phyloP scores from a whole-genome alignment of 441 rosid genomes.

The Breynia disticha region DNA sequence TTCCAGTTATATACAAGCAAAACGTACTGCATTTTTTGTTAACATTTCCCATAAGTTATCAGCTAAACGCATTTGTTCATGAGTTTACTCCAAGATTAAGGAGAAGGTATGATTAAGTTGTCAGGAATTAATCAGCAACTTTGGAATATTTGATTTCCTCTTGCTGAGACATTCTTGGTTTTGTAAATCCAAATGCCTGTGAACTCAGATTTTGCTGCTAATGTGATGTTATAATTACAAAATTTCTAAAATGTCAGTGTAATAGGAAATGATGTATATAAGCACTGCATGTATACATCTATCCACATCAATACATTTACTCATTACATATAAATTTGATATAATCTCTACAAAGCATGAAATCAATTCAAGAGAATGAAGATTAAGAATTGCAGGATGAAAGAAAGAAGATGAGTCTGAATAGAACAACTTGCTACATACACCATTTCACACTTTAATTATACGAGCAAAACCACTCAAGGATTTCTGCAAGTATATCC shows the following conservation, averaged over 20 bases:
- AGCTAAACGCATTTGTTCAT: no score
- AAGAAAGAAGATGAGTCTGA: neutral
- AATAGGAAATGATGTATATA: constrained; percentile 6
- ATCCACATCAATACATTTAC: constrained; percentile 11
- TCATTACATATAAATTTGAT: constrained; percentile 6
- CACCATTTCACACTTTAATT: constrained; percentile 7
- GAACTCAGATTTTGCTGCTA: neutral
- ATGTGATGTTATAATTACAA: constrained; percentile 2
- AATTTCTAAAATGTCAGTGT: constrained; percentile 5
- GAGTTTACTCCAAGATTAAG: no score
- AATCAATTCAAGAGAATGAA: constrained; percentile 2
- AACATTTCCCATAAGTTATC: no score
- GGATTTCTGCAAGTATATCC: constrained; percentile 9
- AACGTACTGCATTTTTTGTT: no score
- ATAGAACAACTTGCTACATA: constrained; percentile 8
- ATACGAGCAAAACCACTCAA: constrained; percentile 7
- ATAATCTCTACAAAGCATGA: constrained; percentile 5
- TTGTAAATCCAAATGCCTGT: neutral
- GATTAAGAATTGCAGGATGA: neutral
- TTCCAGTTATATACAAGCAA: no score
- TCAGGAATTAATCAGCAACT: no score
- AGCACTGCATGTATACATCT: constrained; percentile 11
- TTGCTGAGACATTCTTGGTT: neutral
- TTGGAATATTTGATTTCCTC: no score
- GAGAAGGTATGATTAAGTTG: no score